Base-by-base conservation (phyloP, 129 eudicot species). In the Lactuca sativa region DNA sequence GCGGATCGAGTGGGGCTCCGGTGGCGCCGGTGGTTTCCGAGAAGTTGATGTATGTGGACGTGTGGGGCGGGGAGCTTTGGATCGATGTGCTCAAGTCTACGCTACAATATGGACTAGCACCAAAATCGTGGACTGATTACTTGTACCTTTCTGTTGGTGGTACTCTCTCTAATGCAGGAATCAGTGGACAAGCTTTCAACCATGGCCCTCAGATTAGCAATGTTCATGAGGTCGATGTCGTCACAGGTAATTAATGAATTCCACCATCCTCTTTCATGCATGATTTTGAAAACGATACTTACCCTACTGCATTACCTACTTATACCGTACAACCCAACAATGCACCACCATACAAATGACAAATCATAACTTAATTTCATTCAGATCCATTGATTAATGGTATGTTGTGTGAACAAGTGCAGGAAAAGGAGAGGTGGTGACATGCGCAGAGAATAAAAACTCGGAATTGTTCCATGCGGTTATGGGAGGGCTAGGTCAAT, bases 401-500 rank as follows among this genome's bases (percentile, higher is more conserved):
- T 62, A 41, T 55, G 34, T 44, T 4, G 44, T 36, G 56, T 72
- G 59, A 14, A 55, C 61, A 53, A 47, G 36, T 71, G 40, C 79
- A 82, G 91, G 91, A 11, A 85, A 74, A 62, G 91, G 91, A 7
- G 91, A 85, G 65, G 32, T 82, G 51, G 31, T 64, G 71, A 85
- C 85, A 7, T 82, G 91, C 70, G 73, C 87, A n/a, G 72, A 85
- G 67, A 66, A 77, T 25, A 25, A 53, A 66, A 82, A 79, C 59
- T 47, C 85, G 14, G 91, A 82, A 55, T 54, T 85, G 54, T 85
- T 85, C 17, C 77, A 85, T 78, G 90, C 82, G 12, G 90, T 85
- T 53, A 67, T 81, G 66, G 90, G 90, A 34, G 91, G 91, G 1
- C 57, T 85, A 30, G 87, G 91, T 18, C 91, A 85, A 30, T 82